Base-by-base conservation (phyloP, 768 basidiomycete genomes). In the Astraeus odoratus region DNA sequence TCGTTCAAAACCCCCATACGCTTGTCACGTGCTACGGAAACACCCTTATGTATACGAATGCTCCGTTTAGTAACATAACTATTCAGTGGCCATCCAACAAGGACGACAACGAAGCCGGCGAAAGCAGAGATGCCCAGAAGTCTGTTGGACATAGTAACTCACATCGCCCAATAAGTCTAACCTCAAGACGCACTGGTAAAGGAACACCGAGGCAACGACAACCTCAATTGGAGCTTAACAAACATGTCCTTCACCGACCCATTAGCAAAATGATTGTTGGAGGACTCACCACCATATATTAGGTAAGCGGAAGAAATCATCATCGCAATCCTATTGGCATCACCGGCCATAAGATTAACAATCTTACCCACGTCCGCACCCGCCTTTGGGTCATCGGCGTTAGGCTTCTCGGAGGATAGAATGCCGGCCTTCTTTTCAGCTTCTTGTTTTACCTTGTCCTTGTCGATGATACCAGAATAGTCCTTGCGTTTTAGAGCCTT, bases 291-390 rank as follows among this genome's bases (percentile, higher is more conserved):
- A 57, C 81, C 80, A 47, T 86, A 84, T 26, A 82, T 60, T 55
- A 79, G 76, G 54, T 83, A 83, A 27, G 69, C 54, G 1, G 68
- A 72, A 4, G 79, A 74, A 8, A 70, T 50, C 22, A 69, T 76
- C 61, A 69, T 68, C 1, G 74, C 61, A 51, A 81, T 56, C 70
- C 72, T 61, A 57, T 78, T 81, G 4, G 79, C 77, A 57, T 87
- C 84, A 8, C 74, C 77, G n/a, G 82, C 78, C 86, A 91, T 90
- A 27, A 90, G 66, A 50, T 86, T 86, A 41, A 90, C 84, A 46
- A 90, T 85, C 60, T 90, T 89, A 5, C 88, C 88, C 15, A 83
- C 71, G 58, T 87, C 85, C 10, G 88, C 87, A 23, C 84, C 83
- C 1, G 79, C 72, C 54, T 77, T 81, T 0, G 77, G 73, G 30